phyloP scores from a whole-genome alignment of 371 early-diverging fungal species.

The Mucor mucedo region DNA sequence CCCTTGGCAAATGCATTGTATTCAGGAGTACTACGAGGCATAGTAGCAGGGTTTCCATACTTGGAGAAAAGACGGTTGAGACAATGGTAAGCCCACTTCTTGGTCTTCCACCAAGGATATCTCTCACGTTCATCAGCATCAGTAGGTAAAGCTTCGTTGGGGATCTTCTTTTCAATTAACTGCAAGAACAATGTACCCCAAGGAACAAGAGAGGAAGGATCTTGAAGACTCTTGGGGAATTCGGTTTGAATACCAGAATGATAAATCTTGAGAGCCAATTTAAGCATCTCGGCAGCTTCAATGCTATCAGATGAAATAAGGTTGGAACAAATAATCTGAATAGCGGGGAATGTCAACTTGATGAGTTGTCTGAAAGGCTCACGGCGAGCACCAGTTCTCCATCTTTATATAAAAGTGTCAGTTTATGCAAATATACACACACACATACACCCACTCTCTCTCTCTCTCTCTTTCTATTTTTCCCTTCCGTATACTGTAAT shows the following conservation, averaged over 20 bases:
- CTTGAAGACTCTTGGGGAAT: slow-evolving; percentile 72
- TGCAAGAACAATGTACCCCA: slow-evolving; percentile 89
- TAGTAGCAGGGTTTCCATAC: slow-evolving; percentile 78
- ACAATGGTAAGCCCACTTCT: slow-evolving; percentile 92
- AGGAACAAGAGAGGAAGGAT: slow-evolving; percentile 69
- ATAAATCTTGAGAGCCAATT: slow-evolving; percentile 82
- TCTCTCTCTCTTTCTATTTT: background rate
- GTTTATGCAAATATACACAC: background rate
- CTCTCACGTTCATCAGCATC: slow-evolving; percentile 75
- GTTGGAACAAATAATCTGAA: slow-evolving; percentile 71
- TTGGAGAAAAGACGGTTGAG: slow-evolving; percentile 81
- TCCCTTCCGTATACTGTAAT: background rate
- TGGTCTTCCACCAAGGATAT: slow-evolving; percentile 89
- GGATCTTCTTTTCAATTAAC: slow-evolving; percentile 71
- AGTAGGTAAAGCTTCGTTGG: slow-evolving; percentile 57
- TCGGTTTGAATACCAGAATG: slow-evolving; percentile 72
- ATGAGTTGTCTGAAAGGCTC: slow-evolving; percentile 71
- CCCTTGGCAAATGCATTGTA: slow-evolving; percentile 77
- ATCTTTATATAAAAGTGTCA: slow-evolving; percentile 41
- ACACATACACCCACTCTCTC: background rate
- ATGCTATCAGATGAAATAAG: slow-evolving; percentile 61
- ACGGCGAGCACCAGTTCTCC: slow-evolving; percentile 60
- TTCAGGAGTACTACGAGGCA: slow-evolving; percentile 58
- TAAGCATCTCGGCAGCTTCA: slow-evolving; percentile 84
- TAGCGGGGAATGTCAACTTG: slow-evolving; percentile 71